Conservation (phyloP, 225 moss, liverwort and hornwort genomes). For the Ulota crispa region DNA sequence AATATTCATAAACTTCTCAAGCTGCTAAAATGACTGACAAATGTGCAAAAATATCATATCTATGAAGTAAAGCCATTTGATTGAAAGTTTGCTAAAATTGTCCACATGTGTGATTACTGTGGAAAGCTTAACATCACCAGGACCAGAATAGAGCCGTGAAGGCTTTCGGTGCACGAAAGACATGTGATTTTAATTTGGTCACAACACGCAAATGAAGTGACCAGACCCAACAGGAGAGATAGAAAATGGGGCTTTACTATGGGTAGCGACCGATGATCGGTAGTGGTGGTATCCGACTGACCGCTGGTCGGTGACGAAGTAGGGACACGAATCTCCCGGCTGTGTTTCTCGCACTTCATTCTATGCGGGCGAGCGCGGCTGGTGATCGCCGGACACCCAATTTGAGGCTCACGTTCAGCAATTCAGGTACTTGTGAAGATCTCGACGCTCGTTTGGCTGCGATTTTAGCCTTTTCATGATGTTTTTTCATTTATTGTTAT, state of each 20-base stretch:
- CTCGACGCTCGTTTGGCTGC: neutral
- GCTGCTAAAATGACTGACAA: too few species aligned
- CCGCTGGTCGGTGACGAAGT: neutral
- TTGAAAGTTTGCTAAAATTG: too few species aligned
- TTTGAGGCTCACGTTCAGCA: neutral
- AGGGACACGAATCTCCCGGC: neutral
- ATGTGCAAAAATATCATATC: too few species aligned
- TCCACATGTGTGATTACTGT: too few species aligned
- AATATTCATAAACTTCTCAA: too few species aligned
- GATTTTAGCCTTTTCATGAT: neutral
- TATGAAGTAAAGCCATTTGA: too few species aligned
- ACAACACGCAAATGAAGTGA: neutral
- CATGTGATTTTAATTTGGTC: neutral
- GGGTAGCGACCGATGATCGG: neutral
- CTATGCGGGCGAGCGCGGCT: neutral
- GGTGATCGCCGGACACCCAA: neutral
- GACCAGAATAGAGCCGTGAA: neutral
- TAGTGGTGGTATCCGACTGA: neutral
- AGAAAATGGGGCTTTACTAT: too few species aligned
- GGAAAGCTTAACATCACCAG: too few species aligned
- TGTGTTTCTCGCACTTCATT: constrained; percentile 4
- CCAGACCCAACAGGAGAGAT: too few species aligned
- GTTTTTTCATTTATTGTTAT: neutral
- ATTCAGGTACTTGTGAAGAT: neutral
- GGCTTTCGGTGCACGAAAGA: neutral